phyloP scores from a whole-genome alignment of 805 yeast species.

The Wickerhamiella brachini region DNA sequence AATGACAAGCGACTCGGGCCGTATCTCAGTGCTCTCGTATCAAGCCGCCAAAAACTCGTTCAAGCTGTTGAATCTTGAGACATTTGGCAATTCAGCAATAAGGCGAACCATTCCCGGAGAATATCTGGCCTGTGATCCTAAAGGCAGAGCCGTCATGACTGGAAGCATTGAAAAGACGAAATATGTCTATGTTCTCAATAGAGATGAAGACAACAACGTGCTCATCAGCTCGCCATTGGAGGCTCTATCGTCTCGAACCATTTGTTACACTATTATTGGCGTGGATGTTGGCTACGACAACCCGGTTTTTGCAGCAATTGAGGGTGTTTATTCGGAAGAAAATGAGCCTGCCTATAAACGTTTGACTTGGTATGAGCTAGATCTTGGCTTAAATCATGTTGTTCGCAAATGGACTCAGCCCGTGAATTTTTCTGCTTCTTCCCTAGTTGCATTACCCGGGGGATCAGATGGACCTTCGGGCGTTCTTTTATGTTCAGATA shows the following conservation, averaged over 20 bases:
- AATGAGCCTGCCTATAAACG: constrained; percentile 20
- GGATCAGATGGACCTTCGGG: constrained; percentile 61
- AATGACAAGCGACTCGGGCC: constrained; percentile 71
- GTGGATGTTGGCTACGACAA: constrained; percentile 70
- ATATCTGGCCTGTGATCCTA: constrained; percentile 54
- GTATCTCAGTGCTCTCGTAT: constrained; percentile 40
- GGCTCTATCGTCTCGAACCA: constrained; percentile 34
- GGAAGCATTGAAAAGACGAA: constrained; percentile 64
- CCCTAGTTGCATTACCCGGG: constrained; percentile 57
- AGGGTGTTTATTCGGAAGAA: constrained; percentile 33
- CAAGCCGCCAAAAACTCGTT: constrained; percentile 21
- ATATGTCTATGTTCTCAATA: constrained; percentile 49
- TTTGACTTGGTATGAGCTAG: constrained; percentile 65
- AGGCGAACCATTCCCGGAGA: constrained; percentile 67
- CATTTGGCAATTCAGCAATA: constrained; percentile 45
- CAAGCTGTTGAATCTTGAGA: constrained; percentile 24
- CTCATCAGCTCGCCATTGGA: constrained; percentile 63
- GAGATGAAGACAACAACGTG: constrained; percentile 31
- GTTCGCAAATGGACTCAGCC: constrained; percentile 35
- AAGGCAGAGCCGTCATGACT: constrained; percentile 53
- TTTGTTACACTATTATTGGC: constrained; percentile 43
- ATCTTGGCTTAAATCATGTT: constrained; percentile 72
- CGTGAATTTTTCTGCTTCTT: constrained; percentile 32
- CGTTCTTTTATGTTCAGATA: constrained; percentile 47
- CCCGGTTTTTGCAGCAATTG: constrained; percentile 75